Evolutionary conservation across 371 early-diverging fungal species (phyloP), one percentile per base, ranked within the genome.

Genomic region (Caulochytrium protostelioides): DNA sequence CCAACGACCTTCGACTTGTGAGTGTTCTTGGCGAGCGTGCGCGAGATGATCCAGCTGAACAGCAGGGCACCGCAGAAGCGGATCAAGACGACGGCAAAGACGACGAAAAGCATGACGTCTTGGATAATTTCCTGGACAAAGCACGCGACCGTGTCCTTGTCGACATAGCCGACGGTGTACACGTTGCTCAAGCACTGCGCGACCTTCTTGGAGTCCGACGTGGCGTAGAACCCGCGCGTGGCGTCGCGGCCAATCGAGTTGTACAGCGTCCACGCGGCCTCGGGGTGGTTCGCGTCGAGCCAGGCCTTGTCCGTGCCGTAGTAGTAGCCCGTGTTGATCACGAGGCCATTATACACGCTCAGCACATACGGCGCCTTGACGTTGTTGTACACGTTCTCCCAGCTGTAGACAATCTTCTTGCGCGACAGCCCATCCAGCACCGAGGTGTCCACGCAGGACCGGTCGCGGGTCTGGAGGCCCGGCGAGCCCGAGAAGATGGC

Each of bases 21-120:
- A 27, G 33, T 10, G 13, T 41, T 14, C 30, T 10, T 6, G 33
- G 31, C 25, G 20, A 59, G 37, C 14, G 47, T 32, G 16, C 48
- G 17, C 7, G 62, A 41, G 25, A 59, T 47, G 34, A 54, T 44
- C 63, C 64, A 67, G 37, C 57, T 45, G 39, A 62, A 67, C 5
- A 45, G 30, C 0, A 67, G 38, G 2, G 64, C 68, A 62, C 63
- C 62, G 9, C 54, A 22, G 46, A 67, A 67, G 7, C 61, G 43
- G 22, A 44, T 38, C n/a, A 55, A 9, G 10, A 66, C 47, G 8
- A 66, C 44, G 2, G 52, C 46, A 6, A 59, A 41, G 26, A 62
- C 54, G 24, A 62, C 48, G 6, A 46, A 39, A 0, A 62, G 52
- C 23, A 47, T 43, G 0, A 52, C 30, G 15, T 35, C 42, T 31